Conservation (phyloP, 257 asterid genomes). For the Salvia splendens region DNA sequence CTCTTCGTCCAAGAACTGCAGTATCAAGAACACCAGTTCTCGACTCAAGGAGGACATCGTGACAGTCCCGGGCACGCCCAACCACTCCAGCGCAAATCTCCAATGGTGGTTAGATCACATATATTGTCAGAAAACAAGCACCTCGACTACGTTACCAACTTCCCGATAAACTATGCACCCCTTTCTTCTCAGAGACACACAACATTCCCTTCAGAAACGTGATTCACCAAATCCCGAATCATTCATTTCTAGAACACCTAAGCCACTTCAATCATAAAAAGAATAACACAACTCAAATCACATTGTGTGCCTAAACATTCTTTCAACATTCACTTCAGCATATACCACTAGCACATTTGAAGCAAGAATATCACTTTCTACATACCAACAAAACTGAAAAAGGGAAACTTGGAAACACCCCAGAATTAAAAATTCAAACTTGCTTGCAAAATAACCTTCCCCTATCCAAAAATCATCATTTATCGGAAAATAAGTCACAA, state of each 20-base stretch:
- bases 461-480: constrained; percentile 24
- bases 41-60: constrained; percentile 99
- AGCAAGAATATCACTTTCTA: no score
- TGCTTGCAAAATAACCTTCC: constrained; percentile 25
- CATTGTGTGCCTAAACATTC: constrained; percentile 16
- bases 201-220: no score
- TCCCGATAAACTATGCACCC: constrained; percentile 16
- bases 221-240: neutral
- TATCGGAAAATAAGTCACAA: constrained; percentile 14
- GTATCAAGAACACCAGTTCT: constrained; percentile 92
- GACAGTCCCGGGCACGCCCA: constrained; percentile 89
- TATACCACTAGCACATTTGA: neutral
- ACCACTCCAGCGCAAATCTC: constrained; percentile 92
- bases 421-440: constrained; percentile 21
- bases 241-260: constrained; percentile 8
- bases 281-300: constrained; percentile 25
- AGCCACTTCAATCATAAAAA: constrained; percentile 15
- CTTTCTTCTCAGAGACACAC: constrained; percentile 1
- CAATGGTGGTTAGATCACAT: constrained; percentile 42
- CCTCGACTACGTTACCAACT: constrained; percentile 29
- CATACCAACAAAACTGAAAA: no score
- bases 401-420: neutral
- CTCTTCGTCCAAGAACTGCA: constrained; percentile 98
- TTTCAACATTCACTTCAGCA: constrained; percentile 6
- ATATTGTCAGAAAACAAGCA: constrained; percentile 9